A percentile compares a stretch with the other conserved stretches of the same genome.
These are phyloP conservation scores for Blastomyces gilchristii DNA, from an alignment of 2,329 filamentous ascomycete species.

Conservation along the genomic window DNA sequence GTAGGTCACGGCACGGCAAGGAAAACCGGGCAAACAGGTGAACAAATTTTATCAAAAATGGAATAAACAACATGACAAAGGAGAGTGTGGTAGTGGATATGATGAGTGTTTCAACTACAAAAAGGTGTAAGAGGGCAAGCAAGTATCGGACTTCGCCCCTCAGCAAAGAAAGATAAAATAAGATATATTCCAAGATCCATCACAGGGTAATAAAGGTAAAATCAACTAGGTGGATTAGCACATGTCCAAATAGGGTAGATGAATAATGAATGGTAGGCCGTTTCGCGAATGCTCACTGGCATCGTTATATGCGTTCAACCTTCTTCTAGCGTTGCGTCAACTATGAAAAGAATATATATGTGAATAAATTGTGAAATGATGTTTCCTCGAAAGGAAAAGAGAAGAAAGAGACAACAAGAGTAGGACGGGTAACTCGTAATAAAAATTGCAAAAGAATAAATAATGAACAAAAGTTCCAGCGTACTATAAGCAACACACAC, in stretches of 20 bases:
- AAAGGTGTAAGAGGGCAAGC: no score
- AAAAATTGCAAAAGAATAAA: constrained; percentile 1
- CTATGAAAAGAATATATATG: background rate
- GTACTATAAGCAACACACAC: background rate
- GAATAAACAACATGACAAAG: no score
- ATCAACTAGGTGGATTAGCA: background rate
- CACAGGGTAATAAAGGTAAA: background rate
- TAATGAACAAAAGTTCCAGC: background rate
- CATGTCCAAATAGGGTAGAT: background rate
- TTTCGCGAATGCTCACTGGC: background rate
- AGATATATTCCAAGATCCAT: background rate
- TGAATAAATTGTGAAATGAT: background rate
- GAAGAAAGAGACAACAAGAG: background rate
- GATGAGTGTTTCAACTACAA: no score
- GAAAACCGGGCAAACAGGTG: no score
- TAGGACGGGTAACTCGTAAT: background rate
- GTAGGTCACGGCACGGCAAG: background rate
- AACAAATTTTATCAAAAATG: no score
- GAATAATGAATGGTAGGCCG: background rate
- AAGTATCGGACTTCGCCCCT: background rate
- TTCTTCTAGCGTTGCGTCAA: background rate
- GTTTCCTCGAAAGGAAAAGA: background rate
- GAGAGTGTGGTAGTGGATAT: no score
- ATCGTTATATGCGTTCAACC: background rate
- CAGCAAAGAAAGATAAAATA: background rate